Evolutionary conservation across 75 land plant genomes (phyloP).

Genomic region (Pinus taeda): DNA sequence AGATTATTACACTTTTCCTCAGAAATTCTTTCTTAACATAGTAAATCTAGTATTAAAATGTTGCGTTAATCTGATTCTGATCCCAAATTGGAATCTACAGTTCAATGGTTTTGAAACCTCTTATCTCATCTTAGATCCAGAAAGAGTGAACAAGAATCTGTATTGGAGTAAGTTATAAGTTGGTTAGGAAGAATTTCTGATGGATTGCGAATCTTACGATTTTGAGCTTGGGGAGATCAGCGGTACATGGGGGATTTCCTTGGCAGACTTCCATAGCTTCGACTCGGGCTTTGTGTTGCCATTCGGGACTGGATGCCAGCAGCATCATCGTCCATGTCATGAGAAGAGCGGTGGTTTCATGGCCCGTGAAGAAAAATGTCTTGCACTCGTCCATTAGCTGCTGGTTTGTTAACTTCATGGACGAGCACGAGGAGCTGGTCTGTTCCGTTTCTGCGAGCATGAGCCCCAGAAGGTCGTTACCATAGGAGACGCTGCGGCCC

Average conservation of each 20-base stretch:
- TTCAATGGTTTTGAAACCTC: constrained; percentile 5
- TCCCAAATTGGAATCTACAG: constrained; percentile 2
- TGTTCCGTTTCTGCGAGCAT: constrained; percentile 38
- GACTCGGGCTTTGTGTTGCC: constrained; percentile 80
- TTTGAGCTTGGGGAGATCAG: constrained; percentile 66
- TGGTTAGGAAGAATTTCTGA: neutral
- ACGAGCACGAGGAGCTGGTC: constrained; percentile 32
- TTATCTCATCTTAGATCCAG: constrained; percentile 13
- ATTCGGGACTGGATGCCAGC: constrained; percentile 70
- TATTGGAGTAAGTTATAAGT: neutral
- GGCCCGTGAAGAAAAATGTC: constrained; percentile 95
- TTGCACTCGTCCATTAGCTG: constrained; percentile 87
- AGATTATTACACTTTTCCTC: too few relatives aligned
- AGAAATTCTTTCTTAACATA: too few relatives aligned
- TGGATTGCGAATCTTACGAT: constrained; percentile 34
- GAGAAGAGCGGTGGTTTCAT: constrained; percentile 73
- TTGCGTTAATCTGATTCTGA: too few relatives aligned
- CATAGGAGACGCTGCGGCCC: constrained; percentile 48
- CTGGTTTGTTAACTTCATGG: constrained; percentile 20
- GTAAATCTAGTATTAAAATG: too few relatives aligned
- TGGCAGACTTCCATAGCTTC: constrained; percentile 54
- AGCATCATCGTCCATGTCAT: constrained; percentile 93
- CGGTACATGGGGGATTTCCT: constrained; percentile 30
- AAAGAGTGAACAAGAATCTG: neutral
- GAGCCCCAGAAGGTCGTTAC: constrained; percentile 78